Evolutionary conservation across 768 basidiomycete species (phyloP).

Genomic region (Naganishia antarctica): DNA sequence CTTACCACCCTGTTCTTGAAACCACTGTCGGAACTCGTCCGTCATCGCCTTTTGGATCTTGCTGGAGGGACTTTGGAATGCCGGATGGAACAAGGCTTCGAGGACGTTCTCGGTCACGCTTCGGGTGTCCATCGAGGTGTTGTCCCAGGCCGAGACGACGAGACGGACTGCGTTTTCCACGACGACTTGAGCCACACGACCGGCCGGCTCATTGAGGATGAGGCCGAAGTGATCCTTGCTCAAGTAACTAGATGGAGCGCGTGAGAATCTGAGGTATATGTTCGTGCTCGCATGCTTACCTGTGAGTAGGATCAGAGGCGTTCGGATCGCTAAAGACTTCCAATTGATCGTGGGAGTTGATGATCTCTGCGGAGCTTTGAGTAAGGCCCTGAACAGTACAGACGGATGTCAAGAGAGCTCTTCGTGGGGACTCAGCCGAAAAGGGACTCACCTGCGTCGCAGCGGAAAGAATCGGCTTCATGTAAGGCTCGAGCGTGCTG

Average conservation of each 20-base stretch:
- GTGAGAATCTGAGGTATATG: neutral
- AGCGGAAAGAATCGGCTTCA: slow-evolving; percentile 70
- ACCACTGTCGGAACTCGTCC: slow-evolving; percentile 22
- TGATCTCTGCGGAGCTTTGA: slow-evolving; percentile 67
- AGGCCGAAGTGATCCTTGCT: slow-evolving; percentile 28
- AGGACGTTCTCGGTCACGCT: slow-evolving; percentile 44
- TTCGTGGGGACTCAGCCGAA: neutral
- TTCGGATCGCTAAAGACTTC: slow-evolving; percentile 79
- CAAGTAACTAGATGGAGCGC: slow-evolving; percentile 11
- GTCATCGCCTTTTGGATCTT: slow-evolving; percentile 24
- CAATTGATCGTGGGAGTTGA: slow-evolving; percentile 74
- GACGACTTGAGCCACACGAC: slow-evolving; percentile 65
- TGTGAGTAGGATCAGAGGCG: slow-evolving; percentile 65
- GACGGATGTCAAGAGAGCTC: neutral
- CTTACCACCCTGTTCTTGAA: slow-evolving; percentile 22
- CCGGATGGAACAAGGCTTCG: slow-evolving; percentile 47
- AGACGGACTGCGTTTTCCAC: slow-evolving; percentile 63
- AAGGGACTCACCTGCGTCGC: slow-evolving; percentile 56
- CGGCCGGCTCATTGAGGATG: slow-evolving; percentile 54
- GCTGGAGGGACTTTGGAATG: slow-evolving; percentile 34
- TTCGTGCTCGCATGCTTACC: neutral
- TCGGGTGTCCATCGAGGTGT: slow-evolving; percentile 49
- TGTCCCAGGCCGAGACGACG: slow-evolving; percentile 79
- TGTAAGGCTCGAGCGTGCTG: slow-evolving; percentile 74
- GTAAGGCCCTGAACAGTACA: slow-evolving; percentile 59